Evolutionary conservation across 306 rosid genomes (phyloP), one percentile per base, ranked within the genome.

Genomic region (Argentina anserina): DNA sequence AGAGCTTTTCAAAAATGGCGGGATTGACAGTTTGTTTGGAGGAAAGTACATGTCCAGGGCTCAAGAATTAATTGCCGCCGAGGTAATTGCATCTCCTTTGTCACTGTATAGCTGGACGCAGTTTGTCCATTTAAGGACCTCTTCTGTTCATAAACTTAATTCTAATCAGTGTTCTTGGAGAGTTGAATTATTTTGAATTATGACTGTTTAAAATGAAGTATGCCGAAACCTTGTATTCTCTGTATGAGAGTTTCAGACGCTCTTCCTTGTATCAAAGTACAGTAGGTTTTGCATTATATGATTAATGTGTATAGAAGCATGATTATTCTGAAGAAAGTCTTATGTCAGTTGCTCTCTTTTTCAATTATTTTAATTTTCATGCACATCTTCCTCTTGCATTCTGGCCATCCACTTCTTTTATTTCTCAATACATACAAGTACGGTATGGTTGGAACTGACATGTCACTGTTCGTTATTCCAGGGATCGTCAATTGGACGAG

Each of bases 11-110:
- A 94, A 88, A 88, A 90, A 95, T 67, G 99, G 97, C 65, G 93
- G 99, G 59, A 86, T 95, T 63, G 90, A 84, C 79, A 92, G 99
- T 88, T 88, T 95, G 87, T 95, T 92, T 76, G 89, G 86, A 78
- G 70, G 75, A 20, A 88, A 77, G 63, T 82, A 83, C 23, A 36
- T 92, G 78, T 81, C 89, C 81, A 88, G 87, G 53, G 90, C 83
- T 82, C 92, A 79, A 77, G 96, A 84, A 72, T 84, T 81, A 29
- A 77, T 68, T 79, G 86, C 90, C 74, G 90, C 91, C 72, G 95
- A 94, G 97, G 99, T 94, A 88, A 62, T 69, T 62, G 31, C 67
- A 79, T 73, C 72, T 66, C 52, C 20, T 60, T 62, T 20, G 26
- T 34, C 67, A 34, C 43, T 62, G 65, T 34, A 29, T 31, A 34